These are phyloP conservation scores for Erysimum cheiranthoides DNA, from an alignment of 345 rosid genomes.

Conservation along the genomic window DNA sequence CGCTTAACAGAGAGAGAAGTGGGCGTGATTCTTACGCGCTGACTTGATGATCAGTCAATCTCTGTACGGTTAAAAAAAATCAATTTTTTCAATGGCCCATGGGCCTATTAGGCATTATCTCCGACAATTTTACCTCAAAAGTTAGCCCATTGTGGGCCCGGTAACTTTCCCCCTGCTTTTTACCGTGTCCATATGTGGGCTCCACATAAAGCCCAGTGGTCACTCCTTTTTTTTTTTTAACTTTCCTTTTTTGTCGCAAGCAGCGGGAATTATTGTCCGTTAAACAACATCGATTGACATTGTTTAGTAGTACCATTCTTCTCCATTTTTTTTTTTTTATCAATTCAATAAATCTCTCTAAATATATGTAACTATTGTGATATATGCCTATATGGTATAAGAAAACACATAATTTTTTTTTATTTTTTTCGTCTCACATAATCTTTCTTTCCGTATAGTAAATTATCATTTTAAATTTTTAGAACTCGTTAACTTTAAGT, in stretches of 20 bases:
- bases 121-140: conserved; percentile 57
- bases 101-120: conserved; percentile 31
- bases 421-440: no score
- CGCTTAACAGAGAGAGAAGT: conserved; percentile 33
- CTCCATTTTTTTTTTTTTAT: not conserved
- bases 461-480: no score
- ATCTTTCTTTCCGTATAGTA: no score
- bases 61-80: conserved; percentile 35
- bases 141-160: conserved; percentile 41
- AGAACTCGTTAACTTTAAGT: no score
- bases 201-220: conserved; percentile 39
- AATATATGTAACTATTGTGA: not conserved
- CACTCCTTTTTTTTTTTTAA: not conserved
- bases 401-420: no score
- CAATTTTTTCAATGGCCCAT: conserved; percentile 36
- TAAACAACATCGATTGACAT: not conserved
- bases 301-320: not conserved
- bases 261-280: conserved; percentile 15
- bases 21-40: conserved; percentile 71
- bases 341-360: not conserved
- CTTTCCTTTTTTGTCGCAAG: not conserved
- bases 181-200: conserved; percentile 42
- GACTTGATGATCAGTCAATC: conserved; percentile 44
- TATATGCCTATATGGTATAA: no score
- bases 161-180: conserved; percentile 19